phyloP scores from a whole-genome alignment of 176 grass and related monocot species.

The Ampelocalamus luodianensis region DNA sequence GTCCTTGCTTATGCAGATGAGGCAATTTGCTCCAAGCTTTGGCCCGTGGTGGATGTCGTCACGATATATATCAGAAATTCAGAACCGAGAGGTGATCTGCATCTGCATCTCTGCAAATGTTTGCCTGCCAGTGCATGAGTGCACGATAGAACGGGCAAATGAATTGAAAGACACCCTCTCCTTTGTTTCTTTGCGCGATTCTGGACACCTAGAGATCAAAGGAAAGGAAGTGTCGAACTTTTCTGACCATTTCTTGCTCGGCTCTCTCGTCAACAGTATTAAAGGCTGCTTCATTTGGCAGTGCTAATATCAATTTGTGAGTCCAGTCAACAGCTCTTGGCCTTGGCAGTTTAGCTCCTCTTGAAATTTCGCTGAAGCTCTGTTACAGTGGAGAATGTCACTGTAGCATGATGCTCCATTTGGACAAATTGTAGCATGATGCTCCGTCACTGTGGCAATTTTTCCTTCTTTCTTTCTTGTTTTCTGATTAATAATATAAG shows the following conservation, averaged over 20 bases:
- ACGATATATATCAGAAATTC: neutral
- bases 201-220: neutral
- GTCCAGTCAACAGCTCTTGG: too few species aligned
- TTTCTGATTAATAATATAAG: too few species aligned
- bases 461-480: too few species aligned
- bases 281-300: too few species aligned
- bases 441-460: too few species aligned
- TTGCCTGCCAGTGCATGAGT: neutral
- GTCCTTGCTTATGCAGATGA: neutral
- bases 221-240: neutral
- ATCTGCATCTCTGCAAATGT: slow-evolving; percentile 15
- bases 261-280: neutral
- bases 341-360: too few species aligned
- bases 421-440: too few species aligned
- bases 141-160: neutral
- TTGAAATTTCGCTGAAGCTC: too few species aligned
- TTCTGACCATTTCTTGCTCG: neutral
- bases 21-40: neutral
- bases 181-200: slow-evolving; percentile 3
- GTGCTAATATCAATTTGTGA: too few species aligned
- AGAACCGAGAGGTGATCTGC: neutral
- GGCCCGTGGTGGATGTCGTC: neutral
- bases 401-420: too few species aligned
- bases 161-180: neutral
- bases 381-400: too few species aligned